phyloP scores from a whole-genome alignment of 1,284 basidiomycete species.

The Cutaneotrichosporon arboriforme region DNA sequence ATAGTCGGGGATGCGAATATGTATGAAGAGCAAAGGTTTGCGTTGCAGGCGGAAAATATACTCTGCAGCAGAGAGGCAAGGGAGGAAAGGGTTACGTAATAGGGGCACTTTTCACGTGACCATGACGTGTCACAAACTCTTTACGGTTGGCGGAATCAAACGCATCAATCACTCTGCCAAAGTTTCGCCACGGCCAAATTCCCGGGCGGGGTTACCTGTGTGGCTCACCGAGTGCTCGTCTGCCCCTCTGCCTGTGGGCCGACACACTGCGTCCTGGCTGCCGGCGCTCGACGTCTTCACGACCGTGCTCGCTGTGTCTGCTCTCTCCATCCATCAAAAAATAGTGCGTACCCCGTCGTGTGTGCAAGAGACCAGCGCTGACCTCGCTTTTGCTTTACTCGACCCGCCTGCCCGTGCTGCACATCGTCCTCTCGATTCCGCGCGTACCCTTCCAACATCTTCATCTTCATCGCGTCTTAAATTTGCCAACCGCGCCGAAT shows the following conservation, averaged over 20 bases:
- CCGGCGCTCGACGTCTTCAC: not conserved
- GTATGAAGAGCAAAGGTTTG: not conserved
- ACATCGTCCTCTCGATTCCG: not conserved
- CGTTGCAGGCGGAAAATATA: not conserved
- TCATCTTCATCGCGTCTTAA: not conserved
- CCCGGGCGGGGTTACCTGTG: not conserved
- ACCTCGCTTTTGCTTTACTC: slow-evolving; percentile 3
- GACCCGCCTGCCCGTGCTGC: not conserved
- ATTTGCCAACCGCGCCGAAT: no score
- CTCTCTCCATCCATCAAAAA: slow-evolving; percentile 14
- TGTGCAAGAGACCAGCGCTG: slow-evolving; percentile 2
- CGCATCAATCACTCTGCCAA: not conserved
- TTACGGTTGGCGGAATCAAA: not conserved
- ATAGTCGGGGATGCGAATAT: slow-evolving; percentile 14
- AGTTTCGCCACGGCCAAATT: slow-evolving; percentile 6
- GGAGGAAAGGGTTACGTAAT: not conserved
- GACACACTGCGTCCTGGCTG: no score
- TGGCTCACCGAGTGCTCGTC: not conserved
- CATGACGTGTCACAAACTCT: not conserved
- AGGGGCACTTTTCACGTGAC: not conserved
- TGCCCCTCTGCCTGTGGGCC: no score
- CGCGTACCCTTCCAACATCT: not conserved
- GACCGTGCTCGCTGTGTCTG: not conserved
- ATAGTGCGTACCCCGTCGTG: slow-evolving; percentile 8
- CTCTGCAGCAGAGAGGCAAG: not conserved